Percentiles rank a stretch among this genome's conserved stretches.
Conservation (phyloP, 345 rosid species). For the Cochlearia excelsa region DNA sequence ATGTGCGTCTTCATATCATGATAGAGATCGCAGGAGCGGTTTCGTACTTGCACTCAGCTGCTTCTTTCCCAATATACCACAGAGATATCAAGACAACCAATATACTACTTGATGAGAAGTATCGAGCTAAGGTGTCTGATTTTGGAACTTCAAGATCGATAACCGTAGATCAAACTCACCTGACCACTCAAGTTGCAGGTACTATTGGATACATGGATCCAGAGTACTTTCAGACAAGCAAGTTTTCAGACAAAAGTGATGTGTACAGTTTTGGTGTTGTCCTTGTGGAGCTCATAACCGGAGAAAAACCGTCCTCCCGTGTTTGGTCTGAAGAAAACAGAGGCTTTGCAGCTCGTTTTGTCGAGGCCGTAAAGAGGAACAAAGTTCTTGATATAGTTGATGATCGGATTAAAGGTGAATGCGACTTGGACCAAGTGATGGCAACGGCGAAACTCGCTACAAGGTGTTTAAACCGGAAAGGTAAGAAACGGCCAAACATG, state of each 20-base stretch:
- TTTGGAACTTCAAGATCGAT: slow-evolving; percentile 37
- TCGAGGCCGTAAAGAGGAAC: slow-evolving; percentile 17
- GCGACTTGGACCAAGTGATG: slow-evolving; percentile 33
- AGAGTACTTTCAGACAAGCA: neutral
- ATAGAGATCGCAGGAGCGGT: slow-evolving; percentile 26
- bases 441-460: slow-evolving; percentile 38
- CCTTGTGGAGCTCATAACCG: slow-evolving; percentile 53
- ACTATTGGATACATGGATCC: slow-evolving; percentile 49
- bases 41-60: slow-evolving; percentile 28
- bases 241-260: too few relatives aligned
- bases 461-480: slow-evolving; percentile 39
- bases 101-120: slow-evolving; percentile 30
- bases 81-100: slow-evolving; percentile 37
- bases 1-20: slow-evolving; percentile 15
- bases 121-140: slow-evolving; percentile 32
- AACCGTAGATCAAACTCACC: slow-evolving; percentile 30
- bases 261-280: too few relatives aligned
- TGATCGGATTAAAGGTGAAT: slow-evolving; percentile 24
- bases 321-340: slow-evolving; percentile 16
- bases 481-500: slow-evolving; percentile 34
- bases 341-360: slow-evolving; percentile 32
- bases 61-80: slow-evolving; percentile 32
- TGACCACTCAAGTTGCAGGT: slow-evolving; percentile 41
- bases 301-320: slow-evolving; percentile 21
- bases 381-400: slow-evolving; percentile 27